A percentile compares a stretch with the other conserved stretches of the same genome.
Conservation (phyloP, 2,329 filamentous ascomycete species). For the Xylaria polymorpha region DNA sequence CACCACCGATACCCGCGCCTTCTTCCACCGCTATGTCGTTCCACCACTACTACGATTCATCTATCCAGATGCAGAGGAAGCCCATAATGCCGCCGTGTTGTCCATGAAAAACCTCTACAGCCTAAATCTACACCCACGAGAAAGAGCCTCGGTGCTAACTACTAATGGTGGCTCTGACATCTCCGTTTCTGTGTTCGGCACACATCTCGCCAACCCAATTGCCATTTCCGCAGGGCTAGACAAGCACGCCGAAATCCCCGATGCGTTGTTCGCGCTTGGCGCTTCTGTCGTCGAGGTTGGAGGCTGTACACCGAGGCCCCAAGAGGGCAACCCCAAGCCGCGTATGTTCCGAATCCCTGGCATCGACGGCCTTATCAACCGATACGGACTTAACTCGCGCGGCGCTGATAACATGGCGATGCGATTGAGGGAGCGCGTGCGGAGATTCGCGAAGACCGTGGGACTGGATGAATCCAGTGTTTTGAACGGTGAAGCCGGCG, state of each 20-base stretch:
- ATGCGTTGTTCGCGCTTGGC: slow-evolving; percentile 84
- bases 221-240: slow-evolving; percentile 96
- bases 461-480: slow-evolving; percentile 80
- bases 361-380: slow-evolving; percentile 90
- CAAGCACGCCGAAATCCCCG: slow-evolving; percentile 91
- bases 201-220: slow-evolving; percentile 83
- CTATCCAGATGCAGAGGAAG: slow-evolving; percentile 85
- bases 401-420: slow-evolving; percentile 89
- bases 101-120: slow-evolving; percentile 78
- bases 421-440: slow-evolving; percentile 79
- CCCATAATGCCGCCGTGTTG: slow-evolving; percentile 83
- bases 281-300: slow-evolving; percentile 92
- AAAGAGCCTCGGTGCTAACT: slow-evolving; percentile 65
- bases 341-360: slow-evolving; percentile 88
- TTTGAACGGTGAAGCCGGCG: slow-evolving; percentile 78
- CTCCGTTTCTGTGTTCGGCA: slow-evolving; percentile 74
- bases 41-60: slow-evolving; percentile 73
- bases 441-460: slow-evolving; percentile 77
- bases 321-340: slow-evolving; percentile 87
- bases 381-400: slow-evolving; percentile 93
- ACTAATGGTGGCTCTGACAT: slow-evolving; percentile 52
- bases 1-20: slow-evolving; percentile 78
- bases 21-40: slow-evolving; percentile 74
- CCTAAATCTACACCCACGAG: slow-evolving; percentile 82
- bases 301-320: slow-evolving; percentile 86